These are phyloP conservation scores for Xylaria curta DNA, from an alignment of 495 filamentous ascomycete species.

Conservation along the genomic window DNA sequence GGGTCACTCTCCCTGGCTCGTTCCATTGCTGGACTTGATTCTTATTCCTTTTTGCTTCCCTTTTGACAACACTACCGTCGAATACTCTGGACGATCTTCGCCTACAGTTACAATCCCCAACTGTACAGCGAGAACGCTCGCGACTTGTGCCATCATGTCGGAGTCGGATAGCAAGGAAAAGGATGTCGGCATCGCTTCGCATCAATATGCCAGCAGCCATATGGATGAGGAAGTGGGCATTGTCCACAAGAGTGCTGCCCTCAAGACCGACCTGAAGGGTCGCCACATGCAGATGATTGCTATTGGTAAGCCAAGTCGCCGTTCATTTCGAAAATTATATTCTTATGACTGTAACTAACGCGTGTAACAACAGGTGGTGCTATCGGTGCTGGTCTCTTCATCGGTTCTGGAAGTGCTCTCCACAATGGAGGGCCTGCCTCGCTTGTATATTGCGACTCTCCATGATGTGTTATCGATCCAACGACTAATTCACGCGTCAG, in stretches of 20 bases:
- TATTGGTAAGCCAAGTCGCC: conserved; percentile 56
- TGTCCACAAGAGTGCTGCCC: conserved; percentile 32
- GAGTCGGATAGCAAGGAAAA: conserved; percentile 30
- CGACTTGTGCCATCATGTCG: conserved; percentile 15
- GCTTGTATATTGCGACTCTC: conserved; percentile 43
- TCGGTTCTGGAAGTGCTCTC: conserved; percentile 59
- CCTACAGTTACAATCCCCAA: neutral
- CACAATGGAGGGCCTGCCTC: conserved; percentile 60
- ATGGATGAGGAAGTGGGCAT: conserved; percentile 43
- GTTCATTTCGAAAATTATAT: neutral
- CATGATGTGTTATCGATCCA: neutral
- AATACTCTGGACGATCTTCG: neutral
- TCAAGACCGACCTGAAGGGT: conserved; percentile 44
- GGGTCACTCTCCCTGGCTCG: neutral
- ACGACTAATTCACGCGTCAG: conserved; percentile 27
- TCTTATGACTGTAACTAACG: conserved; percentile 25
- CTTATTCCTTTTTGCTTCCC: neutral
- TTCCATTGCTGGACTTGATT: neutral
- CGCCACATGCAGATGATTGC: conserved; percentile 81
- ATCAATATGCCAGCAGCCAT: neutral
- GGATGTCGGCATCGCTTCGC: conserved; percentile 10
- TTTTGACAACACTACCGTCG: neutral
- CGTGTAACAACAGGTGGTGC: conserved; percentile 50
- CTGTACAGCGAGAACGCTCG: conserved; percentile 6
- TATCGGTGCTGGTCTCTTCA: conserved; percentile 65